These are phyloP conservation scores for Hypoxylon sp. DNA, from an alignment of 2,329 filamentous ascomycete genomes.

Conservation along the genomic window DNA sequence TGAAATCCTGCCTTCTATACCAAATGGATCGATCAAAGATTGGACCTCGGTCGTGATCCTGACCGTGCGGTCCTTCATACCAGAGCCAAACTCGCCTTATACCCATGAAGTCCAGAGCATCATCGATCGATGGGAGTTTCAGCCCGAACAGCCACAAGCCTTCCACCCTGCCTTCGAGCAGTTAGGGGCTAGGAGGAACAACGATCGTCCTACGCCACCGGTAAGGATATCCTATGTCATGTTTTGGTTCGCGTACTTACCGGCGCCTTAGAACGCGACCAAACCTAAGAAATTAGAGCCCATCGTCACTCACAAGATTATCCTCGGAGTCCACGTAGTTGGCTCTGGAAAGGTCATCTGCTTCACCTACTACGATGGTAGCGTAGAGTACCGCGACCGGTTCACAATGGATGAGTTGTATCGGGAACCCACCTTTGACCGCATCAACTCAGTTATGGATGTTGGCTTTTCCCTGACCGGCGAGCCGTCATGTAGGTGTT, in stretches of 20 bases:
- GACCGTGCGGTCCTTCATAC: conserved; percentile 72
- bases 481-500: conserved; percentile 67
- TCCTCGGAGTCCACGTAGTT: conserved; percentile 72
- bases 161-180: conserved; percentile 82
- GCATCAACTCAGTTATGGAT: conserved; percentile 75
- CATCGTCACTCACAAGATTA: conserved; percentile 71
- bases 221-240: conserved; percentile 22
- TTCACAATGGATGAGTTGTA: conserved; percentile 74
- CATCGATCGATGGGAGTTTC: conserved; percentile 83
- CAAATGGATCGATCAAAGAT: conserved; percentile 66
- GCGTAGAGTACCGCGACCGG: conserved; percentile 80
- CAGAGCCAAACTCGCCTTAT: conserved; percentile 61
- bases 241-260: conserved; percentile 23
- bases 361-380: conserved; percentile 80
- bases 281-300: conserved; percentile 72
- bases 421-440: conserved; percentile 68
- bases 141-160: conserved; percentile 69
- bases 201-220: conserved; percentile 44
- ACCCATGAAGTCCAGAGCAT: conserved; percentile 74
- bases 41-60: conserved; percentile 69
- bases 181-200: conserved; percentile 69
- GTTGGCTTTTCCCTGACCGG: conserved; percentile 77
- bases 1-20: conserved; percentile 72
- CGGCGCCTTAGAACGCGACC: conserved; percentile 30
- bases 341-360: conserved; percentile 77